Evolutionary conservation across 257 asterid species (phyloP).

Genomic region (Rubia yunnanensis): DNA sequence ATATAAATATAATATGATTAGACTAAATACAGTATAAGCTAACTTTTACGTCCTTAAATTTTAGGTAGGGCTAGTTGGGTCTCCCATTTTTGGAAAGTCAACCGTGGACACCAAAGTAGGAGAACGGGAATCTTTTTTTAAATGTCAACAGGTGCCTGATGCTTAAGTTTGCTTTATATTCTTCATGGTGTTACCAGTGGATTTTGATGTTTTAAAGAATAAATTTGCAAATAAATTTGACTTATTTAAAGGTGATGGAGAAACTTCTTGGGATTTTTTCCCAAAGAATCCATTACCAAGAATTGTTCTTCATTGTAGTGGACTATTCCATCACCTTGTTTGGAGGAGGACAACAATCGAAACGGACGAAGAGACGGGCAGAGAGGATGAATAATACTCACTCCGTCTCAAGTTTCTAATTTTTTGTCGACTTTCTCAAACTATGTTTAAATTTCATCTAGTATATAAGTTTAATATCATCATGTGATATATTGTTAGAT

Average conservation of each 20-base stretch:
- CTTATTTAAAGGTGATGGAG: conserved; percentile 1
- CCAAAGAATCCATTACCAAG: conserved; percentile 7
- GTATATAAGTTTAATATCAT: too few relatives aligned
- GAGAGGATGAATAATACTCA: too few relatives aligned
- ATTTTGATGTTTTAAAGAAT: conserved; percentile 15
- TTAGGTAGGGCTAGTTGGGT: too few relatives aligned
- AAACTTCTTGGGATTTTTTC: background rate
- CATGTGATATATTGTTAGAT: too few relatives aligned
- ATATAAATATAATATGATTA: too few relatives aligned
- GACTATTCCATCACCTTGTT: background rate
- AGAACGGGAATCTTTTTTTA: background rate
- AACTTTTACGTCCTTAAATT: background rate
- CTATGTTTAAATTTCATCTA: too few relatives aligned
- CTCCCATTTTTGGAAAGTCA: background rate
- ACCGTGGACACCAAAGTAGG: background rate
- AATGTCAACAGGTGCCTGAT: background rate
- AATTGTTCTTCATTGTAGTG: background rate
- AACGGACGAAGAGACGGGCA: too few relatives aligned
- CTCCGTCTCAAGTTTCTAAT: too few relatives aligned
- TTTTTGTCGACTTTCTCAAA: too few relatives aligned
- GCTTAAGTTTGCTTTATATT: background rate
- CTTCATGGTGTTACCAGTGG: conserved; percentile 1
- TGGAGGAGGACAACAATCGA: too few relatives aligned
- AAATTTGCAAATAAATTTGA: conserved; percentile 12
- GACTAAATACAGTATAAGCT: too few relatives aligned